phyloP scores from a whole-genome alignment of 2,329 filamentous ascomycete species.

The Zymoseptoria ardabiliae region DNA sequence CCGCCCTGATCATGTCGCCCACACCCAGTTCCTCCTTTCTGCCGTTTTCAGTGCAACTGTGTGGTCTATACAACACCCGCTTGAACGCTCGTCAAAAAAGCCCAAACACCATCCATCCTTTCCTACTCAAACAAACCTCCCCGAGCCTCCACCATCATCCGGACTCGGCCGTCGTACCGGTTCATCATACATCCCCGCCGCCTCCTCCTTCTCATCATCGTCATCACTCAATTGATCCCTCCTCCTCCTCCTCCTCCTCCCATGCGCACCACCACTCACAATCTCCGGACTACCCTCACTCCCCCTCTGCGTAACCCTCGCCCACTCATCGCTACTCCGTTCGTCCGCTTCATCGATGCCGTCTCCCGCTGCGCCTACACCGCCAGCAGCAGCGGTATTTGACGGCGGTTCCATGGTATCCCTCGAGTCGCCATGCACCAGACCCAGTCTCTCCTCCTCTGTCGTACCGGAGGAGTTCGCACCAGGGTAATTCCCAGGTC shows the following conservation, averaged over 20 bases:
- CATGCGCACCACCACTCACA: slow-evolving; percentile 16
- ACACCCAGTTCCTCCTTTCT: too few relatives aligned
- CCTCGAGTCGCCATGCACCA: slow-evolving; percentile 30
- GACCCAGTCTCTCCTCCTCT: slow-evolving; percentile 32
- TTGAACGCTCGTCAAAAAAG: neutral
- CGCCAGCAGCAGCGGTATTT: neutral
- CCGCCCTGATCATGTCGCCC: too few relatives aligned
- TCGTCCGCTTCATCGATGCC: slow-evolving; percentile 6
- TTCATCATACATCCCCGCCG: slow-evolving; percentile 18
- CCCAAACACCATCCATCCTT: too few relatives aligned
- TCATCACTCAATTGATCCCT: slow-evolving; percentile 14
- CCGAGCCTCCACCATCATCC: slow-evolving; percentile 6
- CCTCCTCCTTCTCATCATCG: slow-evolving; percentile 17
- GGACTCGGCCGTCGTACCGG: slow-evolving; percentile 12
- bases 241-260: slow-evolving; percentile 8
- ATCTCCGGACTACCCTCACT: slow-evolving; percentile 25
- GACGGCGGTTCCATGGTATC: slow-evolving; percentile 2
- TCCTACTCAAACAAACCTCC: slow-evolving; percentile 12
- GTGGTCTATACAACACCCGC: neutral
- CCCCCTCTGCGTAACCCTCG: slow-evolving; percentile 12
- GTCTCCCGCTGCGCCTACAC: slow-evolving; percentile 7
- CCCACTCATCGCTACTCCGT: slow-evolving; percentile 27
- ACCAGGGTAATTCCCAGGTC: slow-evolving; percentile 11
- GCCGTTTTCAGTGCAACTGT: too few relatives aligned
- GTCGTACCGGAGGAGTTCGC: slow-evolving; percentile 19